Percentiles rank a stretch among this genome's conserved stretches.
phyloP scores from a whole-genome alignment of 2,329 filamentous ascomycete species.

The Cucurbitaria berberidis region DNA sequence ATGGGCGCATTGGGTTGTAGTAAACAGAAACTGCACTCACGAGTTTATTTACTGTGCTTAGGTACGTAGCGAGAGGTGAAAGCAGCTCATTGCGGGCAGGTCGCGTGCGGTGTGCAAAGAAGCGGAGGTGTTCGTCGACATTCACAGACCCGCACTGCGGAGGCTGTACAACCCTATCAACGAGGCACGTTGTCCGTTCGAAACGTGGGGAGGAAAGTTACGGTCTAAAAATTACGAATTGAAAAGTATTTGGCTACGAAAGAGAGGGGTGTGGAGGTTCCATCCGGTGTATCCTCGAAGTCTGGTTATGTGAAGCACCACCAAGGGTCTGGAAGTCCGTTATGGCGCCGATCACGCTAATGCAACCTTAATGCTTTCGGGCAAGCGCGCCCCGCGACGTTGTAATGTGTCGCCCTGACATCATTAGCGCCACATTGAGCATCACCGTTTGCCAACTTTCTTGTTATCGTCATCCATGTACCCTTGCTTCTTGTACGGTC shows the following conservation, averaged over 20 bases:
- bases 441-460: constrained; percentile 23
- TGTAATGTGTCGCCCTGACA: constrained; percentile 23
- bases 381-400: constrained; percentile 21
- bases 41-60: constrained; percentile 15
- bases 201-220: not conserved
- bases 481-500: not conserved
- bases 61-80: constrained; percentile 31
- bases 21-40: constrained; percentile 29
- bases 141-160: constrained; percentile 19
- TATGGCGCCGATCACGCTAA: constrained; percentile 23
- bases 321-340: constrained; percentile 27
- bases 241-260: constrained; percentile 3
- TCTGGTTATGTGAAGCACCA: constrained; percentile 25
- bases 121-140: constrained; percentile 21
- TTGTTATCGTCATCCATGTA: constrained; percentile 3
- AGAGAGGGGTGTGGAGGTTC: constrained; percentile 9
- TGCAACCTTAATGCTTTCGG: constrained; percentile 28
- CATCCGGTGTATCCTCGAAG: constrained; percentile 13
- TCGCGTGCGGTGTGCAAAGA: constrained; percentile 27
- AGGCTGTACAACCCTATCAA: constrained; percentile 8
- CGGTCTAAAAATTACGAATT: not conserved
- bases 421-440: constrained; percentile 30
- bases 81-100: constrained; percentile 29
- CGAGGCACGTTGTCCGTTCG: constrained; percentile 5
- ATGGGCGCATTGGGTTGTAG: constrained; percentile 6